Percentiles rank a stretch among this genome's conserved stretches.
Evolutionary conservation across 2,329 filamentous ascomycete species (phyloP).

Genomic region (Metarhizium album): DNA sequence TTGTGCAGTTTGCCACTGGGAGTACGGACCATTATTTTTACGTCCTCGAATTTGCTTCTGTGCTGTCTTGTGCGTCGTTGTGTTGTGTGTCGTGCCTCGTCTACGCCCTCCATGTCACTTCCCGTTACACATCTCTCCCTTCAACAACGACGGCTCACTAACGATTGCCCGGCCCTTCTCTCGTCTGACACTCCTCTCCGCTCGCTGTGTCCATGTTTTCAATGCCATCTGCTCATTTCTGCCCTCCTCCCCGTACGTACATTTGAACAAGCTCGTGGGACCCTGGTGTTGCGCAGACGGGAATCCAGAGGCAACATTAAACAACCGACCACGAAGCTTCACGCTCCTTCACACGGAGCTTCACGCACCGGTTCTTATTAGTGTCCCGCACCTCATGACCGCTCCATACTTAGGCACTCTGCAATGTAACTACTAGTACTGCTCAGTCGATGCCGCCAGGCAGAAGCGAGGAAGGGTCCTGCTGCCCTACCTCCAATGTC

Average conservation of each 20-base stretch:
- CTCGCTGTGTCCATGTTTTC: constrained; percentile 1
- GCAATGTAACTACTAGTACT: too few species aligned
- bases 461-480: neutral
- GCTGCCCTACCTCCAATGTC: neutral
- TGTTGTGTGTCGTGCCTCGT: neutral
- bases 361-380: neutral
- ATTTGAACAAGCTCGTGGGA: constrained; percentile 6
- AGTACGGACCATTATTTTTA: neutral
- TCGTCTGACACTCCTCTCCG: neutral
- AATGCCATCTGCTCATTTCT: neutral
- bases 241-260: constrained; percentile 3
- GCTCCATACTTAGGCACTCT: too few species aligned
- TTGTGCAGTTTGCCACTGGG: neutral
- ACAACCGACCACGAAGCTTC: neutral
- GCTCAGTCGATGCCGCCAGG: too few species aligned
- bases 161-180: neutral
- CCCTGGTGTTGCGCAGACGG: constrained; percentile 7
- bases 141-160: neutral
- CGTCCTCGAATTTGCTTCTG: neutral
- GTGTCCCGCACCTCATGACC: neutral
- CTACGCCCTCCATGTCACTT: neutral
- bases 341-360: too few species aligned
- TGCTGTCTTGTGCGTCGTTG: neutral
- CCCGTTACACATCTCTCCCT: neutral
- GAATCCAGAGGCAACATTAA: too few species aligned